phyloP scores from a whole-genome alignment of 1,284 basidiomycete genomes.

The Sporisorium scitamineum region DNA sequence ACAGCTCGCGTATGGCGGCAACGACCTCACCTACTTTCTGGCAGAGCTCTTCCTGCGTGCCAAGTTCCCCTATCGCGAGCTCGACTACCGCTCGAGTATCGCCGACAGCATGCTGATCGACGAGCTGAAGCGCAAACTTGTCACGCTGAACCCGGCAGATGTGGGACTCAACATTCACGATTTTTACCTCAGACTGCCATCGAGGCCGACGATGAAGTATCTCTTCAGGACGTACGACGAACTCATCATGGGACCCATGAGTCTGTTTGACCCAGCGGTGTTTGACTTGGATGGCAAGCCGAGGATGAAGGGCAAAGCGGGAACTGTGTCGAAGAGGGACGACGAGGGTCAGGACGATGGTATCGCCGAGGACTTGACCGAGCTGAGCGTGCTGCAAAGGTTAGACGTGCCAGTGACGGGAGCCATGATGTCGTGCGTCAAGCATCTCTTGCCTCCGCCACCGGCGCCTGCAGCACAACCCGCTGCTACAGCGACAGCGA shows the following conservation, averaged over 20 bases:
- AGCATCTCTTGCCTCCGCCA: conserved; percentile 48
- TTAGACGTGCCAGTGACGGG: conserved; percentile 54
- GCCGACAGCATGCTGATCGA: conserved; percentile 61
- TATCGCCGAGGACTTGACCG: conserved; percentile 42
- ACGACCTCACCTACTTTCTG: conserved; percentile 91
- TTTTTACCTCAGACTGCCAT: conserved; percentile 78
- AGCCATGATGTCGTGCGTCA: conserved; percentile 59
- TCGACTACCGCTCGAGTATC: conserved; percentile 72
- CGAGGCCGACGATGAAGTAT: conserved; percentile 85
- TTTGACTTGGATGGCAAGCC: conserved; percentile 86
- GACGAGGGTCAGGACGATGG: conserved; percentile 56
- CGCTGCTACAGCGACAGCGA: conserved; percentile 7
- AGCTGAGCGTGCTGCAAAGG: conserved; percentile 26
- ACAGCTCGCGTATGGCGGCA: conserved; percentile 86
- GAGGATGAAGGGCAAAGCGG: conserved; percentile 32
- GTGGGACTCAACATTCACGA: conserved; percentile 75
- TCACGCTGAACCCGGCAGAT: conserved; percentile 65
- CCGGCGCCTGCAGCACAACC: conserved; percentile 25
- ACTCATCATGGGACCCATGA: conserved; percentile 93
- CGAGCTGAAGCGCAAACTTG: conserved; percentile 62
- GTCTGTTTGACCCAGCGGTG: conserved; percentile 88
- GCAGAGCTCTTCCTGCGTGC: conserved; percentile 83
- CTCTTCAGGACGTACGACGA: conserved; percentile 93
- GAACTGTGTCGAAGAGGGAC: conserved; percentile 18
- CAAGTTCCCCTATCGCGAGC: conserved; percentile 86